phyloP scores from a whole-genome alignment of 2,329 filamentous ascomycete species.

The Calonectria hawksworthii region DNA sequence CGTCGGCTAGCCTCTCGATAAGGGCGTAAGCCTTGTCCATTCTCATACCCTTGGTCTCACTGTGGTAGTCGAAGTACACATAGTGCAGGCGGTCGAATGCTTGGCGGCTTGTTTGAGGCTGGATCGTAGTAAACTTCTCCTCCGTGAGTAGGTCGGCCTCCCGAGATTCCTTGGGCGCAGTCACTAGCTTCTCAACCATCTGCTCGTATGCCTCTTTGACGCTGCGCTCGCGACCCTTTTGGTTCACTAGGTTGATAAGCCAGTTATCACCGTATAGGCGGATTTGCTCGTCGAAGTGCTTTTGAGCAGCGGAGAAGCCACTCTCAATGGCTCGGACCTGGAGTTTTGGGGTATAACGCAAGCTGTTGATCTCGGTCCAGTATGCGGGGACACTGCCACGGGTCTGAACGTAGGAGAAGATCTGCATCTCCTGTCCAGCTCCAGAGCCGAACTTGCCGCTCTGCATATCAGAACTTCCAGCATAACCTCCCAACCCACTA shows the following conservation, averaged over 20 bases:
- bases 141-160: constrained; percentile 76
- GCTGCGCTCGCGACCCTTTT: constrained; percentile 89
- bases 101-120: constrained; percentile 70
- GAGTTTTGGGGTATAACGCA: constrained; percentile 91
- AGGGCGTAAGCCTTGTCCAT: constrained; percentile 94
- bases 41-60: constrained; percentile 93
- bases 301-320: constrained; percentile 82
- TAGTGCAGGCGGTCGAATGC: constrained; percentile 91
- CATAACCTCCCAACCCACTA: constrained; percentile 83
- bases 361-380: constrained; percentile 95
- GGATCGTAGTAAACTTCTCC: constrained; percentile 87
- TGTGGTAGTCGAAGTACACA: constrained; percentile 98
- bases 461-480: constrained; percentile 80
- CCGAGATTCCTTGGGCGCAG: constrained; percentile 75
- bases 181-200: constrained; percentile 82
- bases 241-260: constrained; percentile 96
- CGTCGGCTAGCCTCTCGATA: constrained; percentile 83
- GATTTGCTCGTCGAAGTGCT: constrained; percentile 96
- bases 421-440: constrained; percentile 82
- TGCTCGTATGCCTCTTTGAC: constrained; percentile 97
- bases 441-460: constrained; percentile 75
- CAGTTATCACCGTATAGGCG: constrained; percentile 95
- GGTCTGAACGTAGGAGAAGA: constrained; percentile 96
- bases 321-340: constrained; percentile 89
- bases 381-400: constrained; percentile 95